Conservation (phyloP, 495 filamentous ascomycete species). For the Glutinoglossum americanum region DNA sequence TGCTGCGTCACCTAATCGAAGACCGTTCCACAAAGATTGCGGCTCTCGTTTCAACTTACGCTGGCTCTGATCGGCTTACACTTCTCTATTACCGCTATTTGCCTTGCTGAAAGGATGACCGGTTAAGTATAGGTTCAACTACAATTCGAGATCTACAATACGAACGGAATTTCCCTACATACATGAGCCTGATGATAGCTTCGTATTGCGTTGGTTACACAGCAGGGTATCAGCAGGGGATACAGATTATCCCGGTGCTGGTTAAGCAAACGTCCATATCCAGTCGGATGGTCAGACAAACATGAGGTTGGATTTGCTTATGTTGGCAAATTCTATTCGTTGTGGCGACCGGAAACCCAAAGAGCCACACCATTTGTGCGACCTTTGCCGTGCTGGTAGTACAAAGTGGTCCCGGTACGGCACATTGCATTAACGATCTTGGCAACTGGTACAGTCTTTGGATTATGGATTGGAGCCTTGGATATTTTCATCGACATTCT, state of each 20-base stretch:
- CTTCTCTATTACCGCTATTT: not conserved
- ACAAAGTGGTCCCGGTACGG: not conserved
- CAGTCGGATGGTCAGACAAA: not conserved
- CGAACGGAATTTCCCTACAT: not conserved
- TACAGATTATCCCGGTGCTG: not conserved
- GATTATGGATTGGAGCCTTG: not conserved
- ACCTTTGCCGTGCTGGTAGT: not conserved
- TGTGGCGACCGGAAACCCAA: not conserved
- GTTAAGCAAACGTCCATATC: not conserved
- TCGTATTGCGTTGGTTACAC: not conserved
- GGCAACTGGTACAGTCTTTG: not conserved
- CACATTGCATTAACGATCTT: not conserved
- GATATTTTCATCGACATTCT: not conserved
- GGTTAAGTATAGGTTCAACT: not conserved
- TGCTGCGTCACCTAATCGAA: no score
- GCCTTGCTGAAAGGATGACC: not conserved
- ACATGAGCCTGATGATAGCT: not conserved
- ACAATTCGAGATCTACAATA: not conserved
- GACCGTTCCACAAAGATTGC: no score
- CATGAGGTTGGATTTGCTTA: not conserved
- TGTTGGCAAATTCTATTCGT: not conserved
- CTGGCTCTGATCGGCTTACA: not conserved
- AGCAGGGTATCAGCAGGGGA: not conserved
- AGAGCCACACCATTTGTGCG: not conserved
- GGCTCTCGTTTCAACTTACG: no score